Percentiles rank a stretch among this genome's conserved stretches.
Evolutionary conservation across 2,329 filamentous ascomycete genomes (phyloP).

Genomic region (Penicillium hordei): DNA sequence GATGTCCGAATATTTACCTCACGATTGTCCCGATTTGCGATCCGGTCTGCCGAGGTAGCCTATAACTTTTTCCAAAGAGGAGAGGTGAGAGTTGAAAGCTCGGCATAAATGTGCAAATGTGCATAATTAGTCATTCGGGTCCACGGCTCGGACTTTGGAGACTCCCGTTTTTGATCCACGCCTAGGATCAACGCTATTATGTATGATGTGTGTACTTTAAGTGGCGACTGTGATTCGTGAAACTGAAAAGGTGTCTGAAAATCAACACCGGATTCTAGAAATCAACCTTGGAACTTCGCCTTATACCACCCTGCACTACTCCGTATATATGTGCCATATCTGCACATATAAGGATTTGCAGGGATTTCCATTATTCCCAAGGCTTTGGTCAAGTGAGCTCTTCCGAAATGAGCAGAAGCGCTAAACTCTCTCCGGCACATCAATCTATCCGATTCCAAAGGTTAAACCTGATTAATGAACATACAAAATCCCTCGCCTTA

Average conservation of each 20-base stretch:
- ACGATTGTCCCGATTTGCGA: background rate
- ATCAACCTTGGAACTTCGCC: background rate
- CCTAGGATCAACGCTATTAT: too few species aligned
- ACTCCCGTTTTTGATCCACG: background rate
- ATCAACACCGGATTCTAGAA: background rate
- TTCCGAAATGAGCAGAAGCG: background rate
- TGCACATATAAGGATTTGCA: background rate
- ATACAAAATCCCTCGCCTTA: background rate
- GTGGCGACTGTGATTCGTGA: background rate
- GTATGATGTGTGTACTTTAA: background rate
- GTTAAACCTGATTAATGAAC: background rate
- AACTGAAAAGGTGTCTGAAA: background rate
- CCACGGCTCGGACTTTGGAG: background rate
- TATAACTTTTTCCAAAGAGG: background rate
- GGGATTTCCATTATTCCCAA: too few species aligned
- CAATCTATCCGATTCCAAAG: background rate
- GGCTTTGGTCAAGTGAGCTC: background rate
- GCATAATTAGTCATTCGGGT: constrained; percentile 15
- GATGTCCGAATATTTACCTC: background rate
- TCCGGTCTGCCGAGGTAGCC: background rate
- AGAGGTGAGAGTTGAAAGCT: background rate
- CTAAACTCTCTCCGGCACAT: background rate
- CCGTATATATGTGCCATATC: background rate
- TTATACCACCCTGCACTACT: background rate
- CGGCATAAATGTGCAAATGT: background rate